Evolutionary conservation across 1,139 yeast genomes (phyloP).

Genomic region (Saccharomycopsis phalli): DNA sequence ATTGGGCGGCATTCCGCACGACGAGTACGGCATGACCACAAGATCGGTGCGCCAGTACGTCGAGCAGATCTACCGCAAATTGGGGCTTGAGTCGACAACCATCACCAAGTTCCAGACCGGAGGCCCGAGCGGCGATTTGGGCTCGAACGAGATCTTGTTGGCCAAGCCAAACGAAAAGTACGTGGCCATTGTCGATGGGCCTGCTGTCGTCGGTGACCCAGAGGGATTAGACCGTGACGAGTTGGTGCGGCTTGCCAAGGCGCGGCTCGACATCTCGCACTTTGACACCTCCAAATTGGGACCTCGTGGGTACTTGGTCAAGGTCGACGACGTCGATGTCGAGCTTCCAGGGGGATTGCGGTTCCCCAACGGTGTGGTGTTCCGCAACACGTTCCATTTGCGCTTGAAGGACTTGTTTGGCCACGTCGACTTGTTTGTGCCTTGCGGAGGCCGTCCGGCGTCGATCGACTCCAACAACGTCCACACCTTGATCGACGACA

Average conservation of each 20-base stretch:
- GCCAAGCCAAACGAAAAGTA: slow-evolving; percentile 70
- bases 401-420: slow-evolving; percentile 58
- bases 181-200: slow-evolving; percentile 88
- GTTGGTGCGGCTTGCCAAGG: slow-evolving; percentile 67
- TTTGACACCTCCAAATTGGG: slow-evolving; percentile 64
- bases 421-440: slow-evolving; percentile 77
- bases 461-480: slow-evolving; percentile 89
- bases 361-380: slow-evolving; percentile 80
- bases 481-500: slow-evolving; percentile 56
- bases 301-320: slow-evolving; percentile 66
- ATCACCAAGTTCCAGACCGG: slow-evolving; percentile 90
- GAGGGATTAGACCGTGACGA: slow-evolving; percentile 78
- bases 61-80: slow-evolving; percentile 77
- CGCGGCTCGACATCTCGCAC: slow-evolving; percentile 65
- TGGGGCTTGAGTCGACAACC: slow-evolving; percentile 39
- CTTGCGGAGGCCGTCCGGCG: slow-evolving; percentile 98
- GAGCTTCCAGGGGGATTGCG: slow-evolving; percentile 65
- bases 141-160: slow-evolving; percentile 86
- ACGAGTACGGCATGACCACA: slow-evolving; percentile 96
- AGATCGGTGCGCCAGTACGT: slow-evolving; percentile 90
- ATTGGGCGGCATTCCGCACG: slow-evolving; percentile 97
- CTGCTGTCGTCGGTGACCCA: slow-evolving; percentile 91
- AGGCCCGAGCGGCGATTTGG: slow-evolving; percentile 98
- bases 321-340: slow-evolving; percentile 79
- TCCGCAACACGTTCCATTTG: slow-evolving; percentile 87